Conservation (phyloP, 208 protist genomes). For the Wallacemonas sp. region DNA sequence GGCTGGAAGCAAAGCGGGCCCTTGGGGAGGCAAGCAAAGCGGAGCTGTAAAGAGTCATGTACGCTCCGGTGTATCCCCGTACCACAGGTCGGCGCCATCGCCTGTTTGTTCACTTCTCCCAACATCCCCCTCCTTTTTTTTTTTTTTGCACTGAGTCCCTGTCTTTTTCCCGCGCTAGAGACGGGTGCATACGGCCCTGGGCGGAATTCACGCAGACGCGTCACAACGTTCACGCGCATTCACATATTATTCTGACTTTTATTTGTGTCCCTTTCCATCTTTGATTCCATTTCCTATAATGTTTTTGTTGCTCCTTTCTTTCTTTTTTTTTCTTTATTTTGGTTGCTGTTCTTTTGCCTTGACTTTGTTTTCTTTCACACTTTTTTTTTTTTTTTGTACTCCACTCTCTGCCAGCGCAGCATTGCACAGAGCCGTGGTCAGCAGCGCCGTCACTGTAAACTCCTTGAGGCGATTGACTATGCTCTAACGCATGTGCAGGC, state of each 20-base stretch:
- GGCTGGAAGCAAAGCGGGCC: constrained; percentile 41
- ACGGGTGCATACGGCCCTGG: background rate
- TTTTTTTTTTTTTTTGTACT: background rate
- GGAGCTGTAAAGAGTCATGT: background rate
- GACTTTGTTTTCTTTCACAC: background rate
- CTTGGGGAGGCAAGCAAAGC: background rate
- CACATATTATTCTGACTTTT: background rate
- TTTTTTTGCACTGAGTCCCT: background rate
- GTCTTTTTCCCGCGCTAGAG: background rate
- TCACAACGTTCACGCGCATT: background rate
- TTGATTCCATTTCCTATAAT: background rate
- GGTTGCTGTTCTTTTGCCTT: background rate
- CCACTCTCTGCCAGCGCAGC: background rate
- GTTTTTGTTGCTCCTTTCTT: no score
- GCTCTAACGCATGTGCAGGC: no score
- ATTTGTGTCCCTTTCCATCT: background rate
- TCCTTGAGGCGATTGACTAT: no score
- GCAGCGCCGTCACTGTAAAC: no score
- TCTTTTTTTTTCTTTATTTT: constrained; percentile 8
- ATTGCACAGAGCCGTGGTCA: no score
- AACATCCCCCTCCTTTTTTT: constrained; percentile 5
- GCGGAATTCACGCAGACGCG: no score
- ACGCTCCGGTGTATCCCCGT: no score
- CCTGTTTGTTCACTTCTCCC: background rate
- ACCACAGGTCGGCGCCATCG: no score